These are phyloP conservation scores for Discostella stelligera DNA, from an alignment of 352 stramenopile species.

Conservation along the genomic window DNA sequence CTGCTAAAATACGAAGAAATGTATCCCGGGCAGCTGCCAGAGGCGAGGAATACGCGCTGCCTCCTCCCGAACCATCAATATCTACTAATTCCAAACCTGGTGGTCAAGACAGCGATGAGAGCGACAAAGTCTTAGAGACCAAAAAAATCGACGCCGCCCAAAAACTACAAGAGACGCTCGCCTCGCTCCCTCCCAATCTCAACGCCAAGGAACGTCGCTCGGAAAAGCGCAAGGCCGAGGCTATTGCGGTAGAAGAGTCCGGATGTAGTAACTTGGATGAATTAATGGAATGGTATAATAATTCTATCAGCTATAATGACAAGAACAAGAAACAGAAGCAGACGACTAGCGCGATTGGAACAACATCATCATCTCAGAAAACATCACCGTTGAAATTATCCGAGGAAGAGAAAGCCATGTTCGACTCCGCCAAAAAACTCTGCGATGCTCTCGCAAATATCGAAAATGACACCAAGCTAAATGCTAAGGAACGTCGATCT, in stretches of 20 bases:
- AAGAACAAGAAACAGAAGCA: background rate
- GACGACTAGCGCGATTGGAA: background rate
- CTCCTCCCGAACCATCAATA: slow-evolving; percentile 1
- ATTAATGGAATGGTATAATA: slow-evolving; percentile 58
- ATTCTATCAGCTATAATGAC: background rate
- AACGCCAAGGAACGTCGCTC: slow-evolving; percentile 59
- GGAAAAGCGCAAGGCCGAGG: slow-evolving; percentile 52
- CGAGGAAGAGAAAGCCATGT: slow-evolving; percentile 2
- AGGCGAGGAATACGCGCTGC: slow-evolving; percentile 58
- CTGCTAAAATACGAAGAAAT: slow-evolving; percentile 69
- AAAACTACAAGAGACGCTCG: slow-evolving; percentile 19
- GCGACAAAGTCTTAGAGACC: background rate
- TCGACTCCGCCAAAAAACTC: slow-evolving; percentile 12
- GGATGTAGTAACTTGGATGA: slow-evolving; percentile 27
- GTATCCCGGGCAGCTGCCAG: slow-evolving; percentile 54
- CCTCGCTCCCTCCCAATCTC: slow-evolving; percentile 1
- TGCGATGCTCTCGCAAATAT: background rate
- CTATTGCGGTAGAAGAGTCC: slow-evolving; percentile 59
- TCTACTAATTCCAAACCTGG: background rate
- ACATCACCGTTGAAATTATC: background rate
- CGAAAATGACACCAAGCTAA: slow-evolving; percentile 38
- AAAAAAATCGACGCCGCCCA: slow-evolving; percentile 2
- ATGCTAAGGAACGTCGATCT: slow-evolving; percentile 62
- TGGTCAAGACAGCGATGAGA: background rate
- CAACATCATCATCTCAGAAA: too few species aligned